Evolutionary conservation across 306 rosid genomes (phyloP).

Genomic region (Vicia sativa): DNA sequence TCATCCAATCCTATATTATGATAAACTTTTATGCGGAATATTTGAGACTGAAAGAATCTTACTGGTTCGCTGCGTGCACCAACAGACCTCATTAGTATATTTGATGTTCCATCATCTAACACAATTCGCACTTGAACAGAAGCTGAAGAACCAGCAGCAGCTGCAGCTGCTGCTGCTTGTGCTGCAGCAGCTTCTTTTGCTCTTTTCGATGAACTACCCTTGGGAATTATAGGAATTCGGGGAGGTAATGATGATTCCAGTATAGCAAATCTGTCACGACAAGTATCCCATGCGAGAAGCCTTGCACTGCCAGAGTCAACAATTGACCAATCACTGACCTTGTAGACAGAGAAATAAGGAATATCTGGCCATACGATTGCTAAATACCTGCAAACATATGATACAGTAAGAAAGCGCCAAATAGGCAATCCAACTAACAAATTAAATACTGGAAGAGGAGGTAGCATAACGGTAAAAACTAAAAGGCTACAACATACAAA

Average conservation of each 20-base stretch:
- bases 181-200: slow-evolving; percentile 99
- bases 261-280: slow-evolving; percentile 95
- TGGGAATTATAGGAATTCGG: slow-evolving; percentile 79
- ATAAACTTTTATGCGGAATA: slow-evolving; percentile 14
- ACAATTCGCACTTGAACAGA: slow-evolving; percentile 97
- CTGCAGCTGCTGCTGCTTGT: slow-evolving; percentile 94
- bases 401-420: slow-evolving; percentile 40
- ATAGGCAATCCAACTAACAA: slow-evolving; percentile 22
- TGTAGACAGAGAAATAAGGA: slow-evolving; percentile 95
- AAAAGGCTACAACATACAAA: slow-evolving; percentile 27
- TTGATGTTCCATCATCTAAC: slow-evolving; percentile 98
- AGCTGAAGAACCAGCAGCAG: slow-evolving; percentile 96
- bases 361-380: slow-evolving; percentile 98
- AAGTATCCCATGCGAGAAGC: slow-evolving; percentile 97
- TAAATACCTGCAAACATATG: slow-evolving; percentile 76
- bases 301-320: slow-evolving; percentile 99
- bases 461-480: slow-evolving; percentile 4
- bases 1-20: slow-evolving; percentile 22
- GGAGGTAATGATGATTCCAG: slow-evolving; percentile 83
- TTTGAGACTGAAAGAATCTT: slow-evolving; percentile 39
- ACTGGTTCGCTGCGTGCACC: slow-evolving; percentile 95
- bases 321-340: slow-evolving; percentile 94
- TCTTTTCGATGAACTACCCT: slow-evolving; percentile 86
- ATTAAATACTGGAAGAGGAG: slow-evolving; percentile 15
- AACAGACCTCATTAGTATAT: slow-evolving; percentile 86